Evolutionary conservation across 139 green algal species (phyloP), one percentile per base, ranked within the genome.

Genomic region (Picochlorum sp.): DNA sequence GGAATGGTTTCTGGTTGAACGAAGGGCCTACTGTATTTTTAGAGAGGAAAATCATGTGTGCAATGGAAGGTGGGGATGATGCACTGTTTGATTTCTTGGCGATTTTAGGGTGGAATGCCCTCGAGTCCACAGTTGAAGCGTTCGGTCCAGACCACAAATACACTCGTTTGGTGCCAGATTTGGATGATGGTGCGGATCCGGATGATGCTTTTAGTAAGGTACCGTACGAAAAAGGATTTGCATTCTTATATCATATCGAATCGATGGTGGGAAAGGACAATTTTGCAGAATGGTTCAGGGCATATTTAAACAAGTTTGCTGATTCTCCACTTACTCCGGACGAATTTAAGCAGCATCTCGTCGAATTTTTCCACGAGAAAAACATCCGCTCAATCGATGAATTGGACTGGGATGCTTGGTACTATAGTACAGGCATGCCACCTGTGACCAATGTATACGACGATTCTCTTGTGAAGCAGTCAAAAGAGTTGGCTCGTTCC

Each of bases 161-260:
- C 75, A 88, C 82, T 14, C 6, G 45, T 2, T 72, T 88, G 2
- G 67, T 85, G 11, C 74, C 81, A 1, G 75, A 88, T 60, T 71
- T 88, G 10, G 71, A 58, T 21, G 71, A 63, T 2, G 91, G 86
- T 2, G 62, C 77, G 5, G 91, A 97, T 74, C 91, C 91, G 1
- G 91, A 97, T 69, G 90, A 95, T 60, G 83, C 83, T 2, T 96
- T 96, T 76, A 77, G 30, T n/a, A 71, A 58, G 21, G 63, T 87
- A 6, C 78, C 77, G 0, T 87, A 82, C 45, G 82, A 84, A 69
- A 77, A 61, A 45, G 90, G 90, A 56, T 96, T 95, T 66, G 83
- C 85, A 50, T 89, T 97, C 67, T 70, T 96, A 2, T 85, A 86
- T 68, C 88, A 89, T 63, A 69, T 95, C 5, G 73, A 95, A 78